Conservation (phyloP, 495 filamentous ascomycete species). For the Aspergillus steynii region DNA sequence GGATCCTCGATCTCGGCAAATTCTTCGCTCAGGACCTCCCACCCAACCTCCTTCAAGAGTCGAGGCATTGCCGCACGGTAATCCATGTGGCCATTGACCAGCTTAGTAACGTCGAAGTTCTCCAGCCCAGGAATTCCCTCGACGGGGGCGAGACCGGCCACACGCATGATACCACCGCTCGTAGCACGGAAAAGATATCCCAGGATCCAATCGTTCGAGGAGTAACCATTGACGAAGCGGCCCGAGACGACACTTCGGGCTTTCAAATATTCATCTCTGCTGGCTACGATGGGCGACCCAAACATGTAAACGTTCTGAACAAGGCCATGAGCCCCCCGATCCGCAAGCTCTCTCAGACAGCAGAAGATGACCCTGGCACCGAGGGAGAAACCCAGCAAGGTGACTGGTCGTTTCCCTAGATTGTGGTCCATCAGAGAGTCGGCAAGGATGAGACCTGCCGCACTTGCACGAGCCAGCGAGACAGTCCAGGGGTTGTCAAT, state of each 20-base stretch:
- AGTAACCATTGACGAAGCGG: constrained; percentile 92
- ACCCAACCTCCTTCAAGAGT: constrained; percentile 81
- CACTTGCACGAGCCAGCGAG: constrained; percentile 83
- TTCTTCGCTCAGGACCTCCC: constrained; percentile 87
- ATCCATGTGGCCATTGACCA: constrained; percentile 94
- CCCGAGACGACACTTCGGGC: constrained; percentile 81
- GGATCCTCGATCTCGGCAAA: constrained; percentile 98
- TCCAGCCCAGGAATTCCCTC: constrained; percentile 78
- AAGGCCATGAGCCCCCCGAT: constrained; percentile 83
- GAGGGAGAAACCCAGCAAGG: constrained; percentile 94
- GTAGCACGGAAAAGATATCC: constrained; percentile 97
- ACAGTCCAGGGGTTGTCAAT: constrained; percentile 99
- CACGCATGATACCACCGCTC: constrained; percentile 83
- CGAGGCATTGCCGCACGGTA: constrained; percentile 91
- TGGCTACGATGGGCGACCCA: constrained; percentile 87
- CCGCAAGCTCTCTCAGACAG: constrained; percentile 83
- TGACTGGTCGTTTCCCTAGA: constrained; percentile 86
- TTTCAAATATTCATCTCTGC: constrained; percentile 84
- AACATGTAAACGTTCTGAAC: constrained; percentile 96
- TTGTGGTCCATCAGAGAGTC: constrained; percentile 93
- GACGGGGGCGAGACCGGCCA: constrained; percentile 85
- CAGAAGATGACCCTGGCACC: constrained; percentile 92
- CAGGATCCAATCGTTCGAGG: constrained; percentile 95
- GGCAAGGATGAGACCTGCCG: constrained; percentile 89
- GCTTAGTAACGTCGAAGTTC: constrained; percentile 83